Base-by-base conservation (phyloP, 1,284 basidiomycete species). In the Termitomyces sp. region DNA sequence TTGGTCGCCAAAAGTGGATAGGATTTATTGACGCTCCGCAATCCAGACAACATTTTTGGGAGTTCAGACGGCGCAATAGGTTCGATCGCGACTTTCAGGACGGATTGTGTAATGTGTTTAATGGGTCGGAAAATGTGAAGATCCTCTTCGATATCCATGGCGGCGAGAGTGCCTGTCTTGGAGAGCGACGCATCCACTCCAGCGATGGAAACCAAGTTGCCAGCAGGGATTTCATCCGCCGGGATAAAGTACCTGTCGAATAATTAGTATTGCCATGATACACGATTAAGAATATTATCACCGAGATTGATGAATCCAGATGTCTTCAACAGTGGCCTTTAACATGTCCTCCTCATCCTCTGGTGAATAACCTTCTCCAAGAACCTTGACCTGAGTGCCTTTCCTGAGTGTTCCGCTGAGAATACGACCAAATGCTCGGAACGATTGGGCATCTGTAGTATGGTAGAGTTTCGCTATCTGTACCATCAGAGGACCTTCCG, bases 261-360 rank as follows among this genome's bases (percentile, higher is more conserved):
- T 43, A n/a, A 50, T 58, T 45, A 65, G 57, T 57, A 45, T 46
- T 39, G 41, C 43, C n/a, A 30, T 19, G 1, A 50, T 17, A 44
- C 8, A 21, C 19, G 33, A 38, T 30, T 21, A 21, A 40, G 42
- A 51, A 31, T 42, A 1, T 41, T 61, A 73, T 61, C 55, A 94
- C 86, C 97, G 81, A 19, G 95, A 85, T 76, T 98, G 91, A 68
- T 83, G 84, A 58, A 98, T 84, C 88, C 92, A 92, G 33, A 98
- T 78, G 56, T 88, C 86, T 62, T 97, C 94, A 5, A 98, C 83
- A 2, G 77, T 81, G n/a, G 84, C 86, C 59, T 86, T 84, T 66
- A 88, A 83, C 93, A 98, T 96, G 68, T 99, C 97, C 72, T 99
- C 97, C 72, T 99, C 96, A 66, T 99, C 97, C 65, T 98, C 95